Percentiles rank a stretch among this genome's conserved stretches.
phyloP scores from a whole-genome alignment of 208 protist genomes.

The Porcisia hertigi region DNA sequence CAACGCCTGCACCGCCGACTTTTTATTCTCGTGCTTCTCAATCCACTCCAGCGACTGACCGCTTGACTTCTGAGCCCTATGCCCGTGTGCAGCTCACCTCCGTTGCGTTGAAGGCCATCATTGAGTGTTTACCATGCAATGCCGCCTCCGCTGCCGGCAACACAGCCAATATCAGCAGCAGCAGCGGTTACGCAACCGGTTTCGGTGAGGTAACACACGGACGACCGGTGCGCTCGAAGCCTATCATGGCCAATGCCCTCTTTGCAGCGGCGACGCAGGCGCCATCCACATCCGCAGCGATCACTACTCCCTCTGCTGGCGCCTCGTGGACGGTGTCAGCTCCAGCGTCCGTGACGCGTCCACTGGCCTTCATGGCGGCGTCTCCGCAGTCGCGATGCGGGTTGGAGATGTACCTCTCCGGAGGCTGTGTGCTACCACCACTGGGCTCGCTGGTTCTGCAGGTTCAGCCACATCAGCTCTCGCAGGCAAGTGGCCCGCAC shows the following conservation, averaged over 20 bases:
- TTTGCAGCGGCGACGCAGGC: conserved; percentile 11
- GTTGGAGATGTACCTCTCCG: conserved; percentile 33
- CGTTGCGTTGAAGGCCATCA: background rate
- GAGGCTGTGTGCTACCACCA: conserved; percentile 51
- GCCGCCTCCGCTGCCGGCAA: background rate
- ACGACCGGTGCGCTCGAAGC: background rate
- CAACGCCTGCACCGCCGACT: background rate
- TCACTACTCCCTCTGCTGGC: background rate
- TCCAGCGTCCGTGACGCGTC: conserved; percentile 22
- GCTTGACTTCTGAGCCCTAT: background rate
- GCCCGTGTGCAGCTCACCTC: background rate
- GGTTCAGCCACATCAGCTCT: conserved; percentile 11
- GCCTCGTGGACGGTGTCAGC: conserved; percentile 1
- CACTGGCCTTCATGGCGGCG: conserved; percentile 47
- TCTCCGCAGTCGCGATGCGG: conserved; percentile 32
- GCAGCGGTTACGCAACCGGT: background rate
- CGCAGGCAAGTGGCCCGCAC: background rate
- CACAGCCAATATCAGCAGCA: background rate
- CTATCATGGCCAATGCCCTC: conserved; percentile 7
- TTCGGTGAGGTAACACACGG: background rate
- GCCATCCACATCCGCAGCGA: conserved; percentile 1
- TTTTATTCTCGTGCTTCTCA: background rate
- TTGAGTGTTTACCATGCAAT: conserved; percentile 11
- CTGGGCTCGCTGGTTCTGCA: conserved; percentile 41
- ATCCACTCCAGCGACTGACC: background rate